Conservation (phyloP, 169 alveolate genomes). For the Ichthyophthirius multifiliis region DNA sequence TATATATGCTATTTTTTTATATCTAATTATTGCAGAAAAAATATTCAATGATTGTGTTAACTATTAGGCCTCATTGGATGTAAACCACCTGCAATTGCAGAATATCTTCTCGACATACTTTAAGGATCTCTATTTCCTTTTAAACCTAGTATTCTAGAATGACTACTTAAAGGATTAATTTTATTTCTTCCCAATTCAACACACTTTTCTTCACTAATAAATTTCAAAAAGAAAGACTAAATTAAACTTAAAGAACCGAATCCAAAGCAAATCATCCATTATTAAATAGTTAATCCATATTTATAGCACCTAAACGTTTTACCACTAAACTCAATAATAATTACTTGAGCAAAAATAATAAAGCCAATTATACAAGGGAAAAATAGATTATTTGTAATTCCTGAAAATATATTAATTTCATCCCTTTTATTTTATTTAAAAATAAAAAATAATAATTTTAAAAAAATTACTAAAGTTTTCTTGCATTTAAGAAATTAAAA, state of each 20-base stretch:
- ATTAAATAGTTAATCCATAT: constrained; percentile 49
- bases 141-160: constrained; percentile 3
- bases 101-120: constrained; percentile 28
- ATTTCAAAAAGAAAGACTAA: constrained; percentile 46
- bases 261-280: constrained; percentile 65
- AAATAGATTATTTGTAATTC: constrained; percentile 53
- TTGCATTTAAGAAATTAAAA: constrained; percentile 85
- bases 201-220: constrained; percentile 48
- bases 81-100: no score
- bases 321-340: constrained; percentile 64
- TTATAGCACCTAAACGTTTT: constrained; percentile 38
- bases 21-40: no score
- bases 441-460: neutral
- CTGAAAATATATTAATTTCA: constrained; percentile 78
- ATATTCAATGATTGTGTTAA: no score
- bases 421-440: constrained; percentile 28
- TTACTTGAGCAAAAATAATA: constrained; percentile 52
- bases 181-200: constrained; percentile 47
- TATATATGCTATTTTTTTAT: no score
- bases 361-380: constrained; percentile 47
- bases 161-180: constrained; percentile 20
- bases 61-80: no score
- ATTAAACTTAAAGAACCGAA: constrained; percentile 57
- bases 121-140: constrained; percentile 24
- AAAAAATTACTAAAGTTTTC: constrained; percentile 68